Base-by-base conservation (phyloP, 768 basidiomycete species). In the Obba rivulosa region DNA sequence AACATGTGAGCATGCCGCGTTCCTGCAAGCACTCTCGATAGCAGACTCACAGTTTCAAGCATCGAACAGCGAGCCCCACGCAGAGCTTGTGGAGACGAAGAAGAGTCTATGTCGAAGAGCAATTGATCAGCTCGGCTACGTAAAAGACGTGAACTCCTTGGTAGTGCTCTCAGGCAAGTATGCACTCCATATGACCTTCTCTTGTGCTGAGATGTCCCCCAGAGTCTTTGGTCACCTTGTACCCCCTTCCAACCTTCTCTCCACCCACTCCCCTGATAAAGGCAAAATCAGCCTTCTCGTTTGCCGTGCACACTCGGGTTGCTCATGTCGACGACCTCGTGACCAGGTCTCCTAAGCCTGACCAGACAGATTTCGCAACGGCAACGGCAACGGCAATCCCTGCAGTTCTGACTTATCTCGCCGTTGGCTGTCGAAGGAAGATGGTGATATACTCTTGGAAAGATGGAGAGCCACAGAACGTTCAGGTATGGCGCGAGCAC, bases 121-220 rank as follows among this genome's bases (percentile, higher is more conserved):
- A 13, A 87, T 99, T 37, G 95, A 98, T 47, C 92, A 94, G 61
- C 70, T 99, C 2, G 90, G 85, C 0, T 86, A 83, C 45, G 76
- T 97, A 54, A 83, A 83, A 53, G 88, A 92, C 56, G 77, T 89
- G n/a, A 85, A 91, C 57, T 87, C 89, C 3, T 71, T 99, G 20
- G 83, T 91, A 2, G 73, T 88, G 4, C 76, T 98, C 3, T 87
- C 90, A 21, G 94, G 94, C 92, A 60, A 50, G 76, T 57, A 35
- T 47, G 5, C 14, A 35, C 14, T 42, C n/a, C 4, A 4, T 7
- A 34, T 34, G 10, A 13, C 11, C 22, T 28, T 25, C 4, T 21
- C 3, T 4, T 28, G 28, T 31, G 13, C 28, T 31, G 28, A 23
- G 24, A 13, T 16, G 13, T 37, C 34, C 4, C 25, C 8, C 56